Percentiles rank a stretch among this genome's conserved stretches.
These are phyloP conservation scores for Paecilomyces sp. DNA, from an alignment of 2,329 filamentous ascomycete genomes.

Conservation along the genomic window DNA sequence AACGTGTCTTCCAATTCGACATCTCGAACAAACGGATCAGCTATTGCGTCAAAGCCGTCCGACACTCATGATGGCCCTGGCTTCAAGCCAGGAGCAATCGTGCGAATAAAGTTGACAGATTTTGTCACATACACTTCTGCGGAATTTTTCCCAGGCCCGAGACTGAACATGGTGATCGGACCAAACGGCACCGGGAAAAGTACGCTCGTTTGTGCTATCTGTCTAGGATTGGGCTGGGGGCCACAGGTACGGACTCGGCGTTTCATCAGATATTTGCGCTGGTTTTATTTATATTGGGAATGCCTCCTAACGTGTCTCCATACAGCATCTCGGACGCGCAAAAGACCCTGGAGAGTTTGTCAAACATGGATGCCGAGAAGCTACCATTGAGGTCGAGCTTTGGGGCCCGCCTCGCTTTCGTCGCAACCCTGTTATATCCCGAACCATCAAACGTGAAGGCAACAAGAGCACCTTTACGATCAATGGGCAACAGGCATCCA, in stretches of 20 bases:
- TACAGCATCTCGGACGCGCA: conserved; percentile 70
- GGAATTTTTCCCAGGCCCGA: conserved; percentile 85
- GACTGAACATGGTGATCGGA: conserved; percentile 96
- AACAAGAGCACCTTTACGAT: conserved; percentile 75
- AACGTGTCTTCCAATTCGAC: not conserved
- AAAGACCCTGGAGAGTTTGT: conserved; percentile 84
- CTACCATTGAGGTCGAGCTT: conserved; percentile 85
- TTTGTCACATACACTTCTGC: conserved; percentile 94
- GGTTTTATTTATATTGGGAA: too few relatives aligned
- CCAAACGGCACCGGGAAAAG: conserved; percentile 99
- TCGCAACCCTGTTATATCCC: conserved; percentile 65
- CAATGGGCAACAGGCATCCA: conserved; percentile 55
- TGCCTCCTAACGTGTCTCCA: conserved; percentile 1
- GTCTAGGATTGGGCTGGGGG: conserved; percentile 79
- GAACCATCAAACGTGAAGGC: conserved; percentile 73
- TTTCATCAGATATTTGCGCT: not conserved
- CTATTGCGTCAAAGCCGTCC: conserved; percentile 1
- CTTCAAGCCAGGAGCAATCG: conserved; percentile 66
- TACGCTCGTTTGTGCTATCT: conserved; percentile 93
- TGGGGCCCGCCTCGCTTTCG: conserved; percentile 50
- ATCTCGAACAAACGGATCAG: not conserved
- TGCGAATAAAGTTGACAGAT: conserved; percentile 75
- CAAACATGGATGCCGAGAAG: conserved; percentile 74
- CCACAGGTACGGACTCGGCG: conserved; percentile 45
- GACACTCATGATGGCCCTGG: not conserved